These are phyloP conservation scores for Citrus unshiu DNA, from an alignment of 345 rosid genomes.

Conservation along the genomic window DNA sequence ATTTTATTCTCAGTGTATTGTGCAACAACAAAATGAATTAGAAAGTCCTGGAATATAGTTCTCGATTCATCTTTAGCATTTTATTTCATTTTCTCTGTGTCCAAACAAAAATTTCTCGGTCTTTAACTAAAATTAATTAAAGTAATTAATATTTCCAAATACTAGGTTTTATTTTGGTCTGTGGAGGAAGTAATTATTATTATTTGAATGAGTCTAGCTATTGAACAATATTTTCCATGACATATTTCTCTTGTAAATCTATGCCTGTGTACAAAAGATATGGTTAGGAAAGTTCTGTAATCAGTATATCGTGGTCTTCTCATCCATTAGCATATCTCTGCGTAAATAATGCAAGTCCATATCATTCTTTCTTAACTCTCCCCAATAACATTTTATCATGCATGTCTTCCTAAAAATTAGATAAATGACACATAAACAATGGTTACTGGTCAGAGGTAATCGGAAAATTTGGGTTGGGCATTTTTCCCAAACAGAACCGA, in stretches of 20 bases:
- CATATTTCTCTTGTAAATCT: slow-evolving; percentile 34
- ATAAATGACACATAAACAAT: not conserved
- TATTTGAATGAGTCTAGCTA: too few species aligned
- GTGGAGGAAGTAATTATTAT: too few species aligned
- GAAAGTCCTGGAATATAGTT: too few species aligned
- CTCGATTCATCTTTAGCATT: too few species aligned
- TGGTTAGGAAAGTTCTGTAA: slow-evolving; percentile 62
- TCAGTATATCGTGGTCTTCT: slow-evolving; percentile 26
- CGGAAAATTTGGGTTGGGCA: not conserved
- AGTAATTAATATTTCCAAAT: too few species aligned
- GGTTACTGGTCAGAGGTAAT: not conserved
- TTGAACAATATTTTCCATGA: slow-evolving; percentile 49
- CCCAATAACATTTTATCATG: not conserved
- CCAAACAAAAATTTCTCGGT: too few species aligned
- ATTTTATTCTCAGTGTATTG: too few species aligned
- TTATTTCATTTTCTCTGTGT: too few species aligned
- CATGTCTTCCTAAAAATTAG: not conserved
- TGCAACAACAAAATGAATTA: too few species aligned
- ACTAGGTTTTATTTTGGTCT: too few species aligned
- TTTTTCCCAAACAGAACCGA: not conserved
- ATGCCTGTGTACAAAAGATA: slow-evolving; percentile 34
- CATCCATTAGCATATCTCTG: slow-evolving; percentile 21
- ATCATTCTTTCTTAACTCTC: not conserved
- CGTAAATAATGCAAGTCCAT: slow-evolving; percentile 28
- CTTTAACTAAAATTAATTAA: too few species aligned